Conservation (phyloP, 371 early-diverging fungal genomes). For the Mucor velutinosus region DNA sequence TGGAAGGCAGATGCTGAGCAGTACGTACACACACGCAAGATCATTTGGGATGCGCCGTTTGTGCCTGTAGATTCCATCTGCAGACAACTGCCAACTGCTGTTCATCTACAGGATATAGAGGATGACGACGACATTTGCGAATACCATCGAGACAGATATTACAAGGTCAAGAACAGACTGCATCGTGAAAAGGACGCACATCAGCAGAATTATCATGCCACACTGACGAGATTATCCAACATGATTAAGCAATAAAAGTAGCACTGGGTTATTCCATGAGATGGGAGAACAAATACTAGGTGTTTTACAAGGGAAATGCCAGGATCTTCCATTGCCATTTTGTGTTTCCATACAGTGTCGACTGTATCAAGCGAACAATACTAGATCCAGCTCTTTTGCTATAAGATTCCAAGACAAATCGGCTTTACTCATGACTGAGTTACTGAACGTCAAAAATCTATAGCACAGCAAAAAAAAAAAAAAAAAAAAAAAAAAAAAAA, state of each 20-base stretch:
- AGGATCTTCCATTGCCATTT: too few relatives aligned
- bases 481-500: not conserved
- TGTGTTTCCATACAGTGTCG: too few relatives aligned
- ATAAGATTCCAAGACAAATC: too few relatives aligned
- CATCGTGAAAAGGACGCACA: not conserved
- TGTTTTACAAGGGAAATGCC: too few relatives aligned
- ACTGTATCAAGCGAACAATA: not conserved
- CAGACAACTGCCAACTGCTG: constrained; percentile 15
- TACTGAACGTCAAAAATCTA: too few relatives aligned
- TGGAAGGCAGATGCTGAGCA: not conserved
- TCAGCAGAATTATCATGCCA: constrained; percentile 8
- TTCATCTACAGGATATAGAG: not conserved
- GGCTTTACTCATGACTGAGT: too few relatives aligned
- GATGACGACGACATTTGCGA: constrained; percentile 12
- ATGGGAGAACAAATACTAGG: too few relatives aligned
- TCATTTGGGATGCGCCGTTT: constrained; percentile 21
- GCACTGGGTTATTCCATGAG: not conserved
- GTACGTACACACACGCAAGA: not conserved
- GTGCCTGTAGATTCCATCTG: constrained; percentile 9
- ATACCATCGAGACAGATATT: constrained; percentile 13
- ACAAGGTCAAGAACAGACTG: not conserved
- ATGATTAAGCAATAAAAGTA: constrained; percentile 8
- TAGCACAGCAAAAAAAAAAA: not conserved
- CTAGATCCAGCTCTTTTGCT: too few relatives aligned
- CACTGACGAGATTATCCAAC: constrained; percentile 11